Conservation (phyloP, 257 asterid species). For the Nicotiana obtusifolia region DNA sequence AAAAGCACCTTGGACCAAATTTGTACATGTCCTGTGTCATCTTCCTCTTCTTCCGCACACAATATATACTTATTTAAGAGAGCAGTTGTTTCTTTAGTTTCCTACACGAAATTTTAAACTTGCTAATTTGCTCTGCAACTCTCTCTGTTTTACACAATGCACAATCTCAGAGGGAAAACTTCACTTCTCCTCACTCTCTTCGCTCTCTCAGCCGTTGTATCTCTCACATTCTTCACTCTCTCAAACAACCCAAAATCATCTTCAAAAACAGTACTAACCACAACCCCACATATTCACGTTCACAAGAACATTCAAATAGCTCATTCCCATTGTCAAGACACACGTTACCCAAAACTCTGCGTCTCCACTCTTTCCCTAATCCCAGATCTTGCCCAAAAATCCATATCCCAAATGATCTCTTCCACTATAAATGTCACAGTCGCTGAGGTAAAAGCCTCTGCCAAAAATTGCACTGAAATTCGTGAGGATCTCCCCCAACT, state of each 20-base stretch:
- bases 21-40: not conserved
- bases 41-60: not conserved
- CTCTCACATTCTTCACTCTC: conserved; percentile 27
- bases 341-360: conserved; percentile 70
- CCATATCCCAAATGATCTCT: conserved; percentile 66
- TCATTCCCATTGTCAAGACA: conserved; percentile 52
- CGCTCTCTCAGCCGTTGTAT: conserved; percentile 21
- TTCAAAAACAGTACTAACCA: not conserved
- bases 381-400: conserved; percentile 55
- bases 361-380: conserved; percentile 51
- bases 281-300: conserved; percentile 33
- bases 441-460: conserved; percentile 45
- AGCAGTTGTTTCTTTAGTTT: not conserved
- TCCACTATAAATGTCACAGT: conserved; percentile 59
- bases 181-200: conserved; percentile 26
- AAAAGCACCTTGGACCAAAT: not conserved
- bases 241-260: conserved; percentile 6
- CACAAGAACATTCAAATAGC: conserved; percentile 48
- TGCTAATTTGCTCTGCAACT: not conserved
- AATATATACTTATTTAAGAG: not conserved
- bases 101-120: not conserved
- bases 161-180: conserved; percentile 17
- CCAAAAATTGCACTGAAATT: conserved; percentile 46
- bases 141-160: conserved; percentile 16
- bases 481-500: conserved; percentile 44